Conservation (phyloP, 192 early-diverging fungal genomes). For the Coemansia sp. region DNA sequence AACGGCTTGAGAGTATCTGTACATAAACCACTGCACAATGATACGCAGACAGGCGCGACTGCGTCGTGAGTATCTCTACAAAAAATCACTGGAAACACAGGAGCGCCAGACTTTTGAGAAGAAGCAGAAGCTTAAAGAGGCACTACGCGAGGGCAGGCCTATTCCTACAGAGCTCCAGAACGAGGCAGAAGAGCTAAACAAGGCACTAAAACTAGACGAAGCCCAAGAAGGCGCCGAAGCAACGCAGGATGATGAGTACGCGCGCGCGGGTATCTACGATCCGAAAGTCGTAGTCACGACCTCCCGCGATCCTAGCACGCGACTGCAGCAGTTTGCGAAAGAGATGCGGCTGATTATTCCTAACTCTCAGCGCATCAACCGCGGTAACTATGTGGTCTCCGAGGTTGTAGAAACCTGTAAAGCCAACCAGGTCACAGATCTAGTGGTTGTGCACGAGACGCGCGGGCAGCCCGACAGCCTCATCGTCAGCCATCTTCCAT, state of each 20-base stretch:
- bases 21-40: constrained; percentile 1
- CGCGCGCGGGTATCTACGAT: constrained; percentile 86
- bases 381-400: constrained; percentile 93
- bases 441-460: constrained; percentile 94
- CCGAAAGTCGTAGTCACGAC: constrained; percentile 98
- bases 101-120: constrained; percentile 89
- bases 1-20: neutral
- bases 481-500: constrained; percentile 92
- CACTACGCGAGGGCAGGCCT: constrained; percentile 83
- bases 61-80: constrained; percentile 94
- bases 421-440: constrained; percentile 90
- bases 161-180: constrained; percentile 84
- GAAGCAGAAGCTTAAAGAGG: constrained; percentile 92
- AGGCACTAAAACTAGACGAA: constrained; percentile 88
- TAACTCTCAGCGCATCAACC: constrained; percentile 96
- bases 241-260: constrained; percentile 97
- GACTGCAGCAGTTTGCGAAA: constrained; percentile 94
- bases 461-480: constrained; percentile 96
- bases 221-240: constrained; percentile 67
- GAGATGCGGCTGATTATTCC: constrained; percentile 96
- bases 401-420: constrained; percentile 96
- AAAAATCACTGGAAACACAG: constrained; percentile 92
- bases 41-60: constrained; percentile 80
- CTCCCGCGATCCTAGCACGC: constrained; percentile 87
- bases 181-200: constrained; percentile 70